These are phyloP conservation scores for Cercospora zeina DNA, from an alignment of 2,329 filamentous ascomycete species.

Conservation along the genomic window DNA sequence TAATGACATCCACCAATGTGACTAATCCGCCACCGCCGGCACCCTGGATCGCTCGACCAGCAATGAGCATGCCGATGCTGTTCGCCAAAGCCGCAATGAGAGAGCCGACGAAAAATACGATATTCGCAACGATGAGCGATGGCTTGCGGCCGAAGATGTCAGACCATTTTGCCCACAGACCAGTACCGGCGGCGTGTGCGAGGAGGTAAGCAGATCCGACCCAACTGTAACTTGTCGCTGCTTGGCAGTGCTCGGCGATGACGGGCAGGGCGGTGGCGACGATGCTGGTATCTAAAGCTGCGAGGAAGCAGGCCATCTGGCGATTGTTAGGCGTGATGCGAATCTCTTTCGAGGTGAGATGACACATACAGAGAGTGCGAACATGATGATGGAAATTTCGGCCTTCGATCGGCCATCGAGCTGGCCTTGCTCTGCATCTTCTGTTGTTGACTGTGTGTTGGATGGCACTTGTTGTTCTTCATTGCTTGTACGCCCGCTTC, in stretches of 20 bases:
- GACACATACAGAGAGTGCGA: not conserved
- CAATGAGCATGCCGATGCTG: conserved; percentile 2
- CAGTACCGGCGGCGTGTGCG: not conserved
- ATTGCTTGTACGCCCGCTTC: not conserved
- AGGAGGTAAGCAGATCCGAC: not conserved
- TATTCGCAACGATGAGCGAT: not conserved
- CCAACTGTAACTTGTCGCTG: not conserved
- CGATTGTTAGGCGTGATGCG: not conserved
- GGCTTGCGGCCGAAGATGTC: conserved; percentile 1
- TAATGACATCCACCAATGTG: conserved; percentile 2
- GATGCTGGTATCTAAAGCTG: not conserved
- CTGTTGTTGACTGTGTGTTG: not conserved
- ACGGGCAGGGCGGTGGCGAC: not conserved
- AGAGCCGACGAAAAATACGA: not conserved
- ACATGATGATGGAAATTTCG: not conserved
- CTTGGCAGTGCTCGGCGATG: conserved; percentile 1
- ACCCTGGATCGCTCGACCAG: not conserved
- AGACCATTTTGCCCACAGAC: conserved; percentile 5
- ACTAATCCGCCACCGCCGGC: not conserved
- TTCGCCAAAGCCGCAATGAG: not conserved
- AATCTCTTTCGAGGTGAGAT: not conserved
- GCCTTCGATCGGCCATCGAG: conserved; percentile 1
- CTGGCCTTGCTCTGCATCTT: conserved; percentile 3
- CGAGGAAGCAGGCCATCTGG: not conserved
- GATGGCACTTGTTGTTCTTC: conserved; percentile 3